Conservation (phyloP, 2,329 filamentous ascomycete species). For the Penicillium sp. region DNA sequence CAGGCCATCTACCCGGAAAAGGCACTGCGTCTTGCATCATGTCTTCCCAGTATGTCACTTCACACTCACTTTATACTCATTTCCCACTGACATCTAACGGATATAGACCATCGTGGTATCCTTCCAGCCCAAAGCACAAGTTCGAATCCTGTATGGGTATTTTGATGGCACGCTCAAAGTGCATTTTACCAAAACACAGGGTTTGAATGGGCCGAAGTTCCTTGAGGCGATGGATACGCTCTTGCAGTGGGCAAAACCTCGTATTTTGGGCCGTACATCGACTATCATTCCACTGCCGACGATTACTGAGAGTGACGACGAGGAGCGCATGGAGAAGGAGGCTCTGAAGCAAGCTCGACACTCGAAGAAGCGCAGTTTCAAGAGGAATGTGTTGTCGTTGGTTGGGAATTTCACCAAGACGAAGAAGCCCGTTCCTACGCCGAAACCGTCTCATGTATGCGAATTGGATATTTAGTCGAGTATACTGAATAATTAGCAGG, state of each 20-base stretch:
- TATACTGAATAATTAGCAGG: too few species aligned
- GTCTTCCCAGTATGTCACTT: constrained; percentile 8
- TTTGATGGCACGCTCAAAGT: constrained; percentile 7
- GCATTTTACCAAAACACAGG: constrained; percentile 5
- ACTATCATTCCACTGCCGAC: constrained; percentile 6
- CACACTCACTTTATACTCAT: neutral
- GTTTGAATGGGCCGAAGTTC: constrained; percentile 6
- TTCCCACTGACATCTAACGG: neutral
- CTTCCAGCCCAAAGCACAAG: constrained; percentile 7
- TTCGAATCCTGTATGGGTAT: constrained; percentile 10
- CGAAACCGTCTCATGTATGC: too few species aligned
- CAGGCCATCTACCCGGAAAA: neutral
- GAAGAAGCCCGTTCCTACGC: too few species aligned
- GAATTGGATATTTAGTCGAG: too few species aligned
- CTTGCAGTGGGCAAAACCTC: constrained; percentile 8
- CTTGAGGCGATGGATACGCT: constrained; percentile 4
- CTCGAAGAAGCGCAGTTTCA: neutral
- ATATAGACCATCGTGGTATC: constrained; percentile 10
- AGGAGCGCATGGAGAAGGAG: neutral
- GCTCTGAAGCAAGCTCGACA: neutral
- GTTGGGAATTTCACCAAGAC: neutral
- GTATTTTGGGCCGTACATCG: neutral
- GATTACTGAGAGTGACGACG: constrained; percentile 6
- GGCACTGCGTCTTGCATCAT: neutral
- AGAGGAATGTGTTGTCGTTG: neutral